A percentile compares a stretch with the other conserved stretches of the same genome.
phyloP scores from a whole-genome alignment of 352 stramenopile species.

The Pythium sukuiense region DNA sequence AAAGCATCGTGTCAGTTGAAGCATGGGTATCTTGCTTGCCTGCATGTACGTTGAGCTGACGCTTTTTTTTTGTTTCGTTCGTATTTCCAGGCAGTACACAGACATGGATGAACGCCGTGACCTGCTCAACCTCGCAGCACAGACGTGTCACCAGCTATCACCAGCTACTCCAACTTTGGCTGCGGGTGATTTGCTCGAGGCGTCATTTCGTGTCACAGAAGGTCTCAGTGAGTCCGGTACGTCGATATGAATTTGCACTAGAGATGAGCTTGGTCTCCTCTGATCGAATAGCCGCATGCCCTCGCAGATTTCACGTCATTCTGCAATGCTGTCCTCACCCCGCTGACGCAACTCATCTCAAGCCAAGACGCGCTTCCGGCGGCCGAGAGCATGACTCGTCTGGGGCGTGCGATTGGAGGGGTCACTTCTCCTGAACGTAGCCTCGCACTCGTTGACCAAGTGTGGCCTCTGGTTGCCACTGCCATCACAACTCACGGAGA shows the following conservation, averaged over 20 bases:
- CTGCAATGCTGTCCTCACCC: conserved; percentile 48
- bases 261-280: not conserved
- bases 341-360: conserved; percentile 6
- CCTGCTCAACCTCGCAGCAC: conserved; percentile 29
- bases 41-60: not conserved
- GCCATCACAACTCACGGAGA: conserved; percentile 35
- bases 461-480: conserved; percentile 49
- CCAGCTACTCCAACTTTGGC: not conserved
- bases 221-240: conserved; percentile 50
- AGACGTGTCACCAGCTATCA: conserved; percentile 17
- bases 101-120: conserved; percentile 46
- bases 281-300: conserved; percentile 6
- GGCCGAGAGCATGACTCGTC: conserved; percentile 37
- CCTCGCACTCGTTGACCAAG: conserved; percentile 36
- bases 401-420: conserved; percentile 58
- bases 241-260: not conserved
- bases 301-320: conserved; percentile 49
- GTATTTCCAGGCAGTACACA: conserved; percentile 59
- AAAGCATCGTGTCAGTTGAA: conserved; percentile 47
- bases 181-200: conserved; percentile 60
- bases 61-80: not conserved
- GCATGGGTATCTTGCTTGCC: not conserved
- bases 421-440: conserved; percentile 37
- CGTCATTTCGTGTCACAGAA: conserved; percentile 52
- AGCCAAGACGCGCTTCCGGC: conserved; percentile 14